Evolutionary conservation across 805 yeast species (phyloP).

Genomic region (Kuraishia molischiana): DNA sequence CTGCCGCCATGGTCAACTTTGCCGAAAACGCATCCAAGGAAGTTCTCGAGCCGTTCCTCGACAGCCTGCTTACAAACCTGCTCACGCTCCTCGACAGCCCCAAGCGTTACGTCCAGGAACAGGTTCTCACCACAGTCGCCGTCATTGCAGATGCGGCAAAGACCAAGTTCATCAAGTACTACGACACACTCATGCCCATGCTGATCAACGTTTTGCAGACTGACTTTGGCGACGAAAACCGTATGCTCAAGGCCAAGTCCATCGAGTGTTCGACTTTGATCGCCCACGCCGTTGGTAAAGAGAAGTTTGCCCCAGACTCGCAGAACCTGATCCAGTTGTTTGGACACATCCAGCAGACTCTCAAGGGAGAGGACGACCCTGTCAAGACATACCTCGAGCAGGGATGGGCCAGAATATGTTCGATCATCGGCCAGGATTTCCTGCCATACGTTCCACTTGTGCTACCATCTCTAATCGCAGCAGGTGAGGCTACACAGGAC

Average conservation of each 20-base stretch:
- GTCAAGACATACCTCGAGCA: constrained; percentile 80
- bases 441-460: constrained; percentile 76
- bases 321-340: constrained; percentile 65
- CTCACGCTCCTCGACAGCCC: constrained; percentile 74
- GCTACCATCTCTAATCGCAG: constrained; percentile 76
- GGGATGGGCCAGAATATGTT: constrained; percentile 94
- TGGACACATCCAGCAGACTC: constrained; percentile 52
- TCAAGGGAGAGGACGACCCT: constrained; percentile 59
- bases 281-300: constrained; percentile 91
- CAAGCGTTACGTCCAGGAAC: constrained; percentile 92
- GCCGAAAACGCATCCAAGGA: constrained; percentile 87
- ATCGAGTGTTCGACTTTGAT: constrained; percentile 93
- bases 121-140: constrained; percentile 92
- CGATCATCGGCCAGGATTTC: constrained; percentile 77
- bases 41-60: constrained; percentile 86
- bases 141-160: constrained; percentile 96
- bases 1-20: constrained; percentile 95
- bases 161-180: constrained; percentile 78
- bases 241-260: constrained; percentile 81
- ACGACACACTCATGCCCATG: constrained; percentile 90
- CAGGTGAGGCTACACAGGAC: constrained; percentile 87
- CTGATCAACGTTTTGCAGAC: constrained; percentile 69
- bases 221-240: constrained; percentile 70
- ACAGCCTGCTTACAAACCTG: constrained; percentile 63
- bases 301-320: constrained; percentile 70